Conservation (phyloP, 2,329 filamentous ascomycete genomes). For the Stachybotrys chlorohalonatus region DNA sequence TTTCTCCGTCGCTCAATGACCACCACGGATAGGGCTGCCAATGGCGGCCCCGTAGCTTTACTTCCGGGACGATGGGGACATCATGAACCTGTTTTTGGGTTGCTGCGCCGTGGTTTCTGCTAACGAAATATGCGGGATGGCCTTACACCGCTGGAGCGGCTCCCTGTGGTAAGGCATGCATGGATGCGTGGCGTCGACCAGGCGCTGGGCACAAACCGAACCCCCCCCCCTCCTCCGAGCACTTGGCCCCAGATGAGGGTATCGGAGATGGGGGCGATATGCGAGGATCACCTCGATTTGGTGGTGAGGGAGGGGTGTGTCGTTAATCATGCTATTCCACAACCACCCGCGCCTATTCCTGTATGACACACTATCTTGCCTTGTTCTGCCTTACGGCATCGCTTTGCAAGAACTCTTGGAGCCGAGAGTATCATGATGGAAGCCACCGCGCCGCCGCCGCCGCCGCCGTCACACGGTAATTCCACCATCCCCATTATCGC, state of each 20-base stretch:
- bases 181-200: background rate
- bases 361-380: background rate
- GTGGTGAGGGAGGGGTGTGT: background rate
- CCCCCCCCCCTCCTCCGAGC: background rate
- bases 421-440: background rate
- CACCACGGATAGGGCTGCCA: too few relatives aligned
- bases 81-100: background rate
- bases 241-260: background rate
- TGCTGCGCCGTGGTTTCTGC: background rate
- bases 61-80: too few relatives aligned
- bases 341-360: background rate
- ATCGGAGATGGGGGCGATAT: constrained; percentile 1
- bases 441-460: background rate
- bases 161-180: background rate
- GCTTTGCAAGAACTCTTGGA: background rate
- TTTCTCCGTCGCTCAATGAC: too few relatives aligned
- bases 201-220: background rate
- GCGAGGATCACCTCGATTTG: constrained; percentile 1
- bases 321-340: background rate
- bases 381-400: background rate
- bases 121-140: background rate
- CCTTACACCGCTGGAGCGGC: background rate
- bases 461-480: background rate
- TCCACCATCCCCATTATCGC: background rate
- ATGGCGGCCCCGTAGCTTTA: too few relatives aligned